Base-by-base conservation (phyloP, 202 grass and related monocot genomes). In the Musa balbisiana region DNA sequence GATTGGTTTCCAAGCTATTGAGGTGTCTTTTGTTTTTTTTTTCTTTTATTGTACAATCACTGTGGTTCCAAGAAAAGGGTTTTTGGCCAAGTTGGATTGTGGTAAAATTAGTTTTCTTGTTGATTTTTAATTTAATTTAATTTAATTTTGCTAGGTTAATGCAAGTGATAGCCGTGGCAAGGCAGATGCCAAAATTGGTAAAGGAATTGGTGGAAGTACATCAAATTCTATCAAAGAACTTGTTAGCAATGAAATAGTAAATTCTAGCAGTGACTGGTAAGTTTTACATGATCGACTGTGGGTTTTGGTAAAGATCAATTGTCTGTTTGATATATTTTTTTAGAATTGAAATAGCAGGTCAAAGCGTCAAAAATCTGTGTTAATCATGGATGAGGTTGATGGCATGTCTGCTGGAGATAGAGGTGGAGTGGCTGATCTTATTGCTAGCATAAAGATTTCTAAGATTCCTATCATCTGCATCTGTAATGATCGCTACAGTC, bases 381-480 rank as follows among this genome's bases (percentile, higher is more conserved):
- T 99, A 52, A 85, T 95, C 73, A 99, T 99, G 96, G 96, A 95
- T 21, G 91, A 99, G 77, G 96, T 99, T 81, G 96, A 99, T 1
- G 91, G 96, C 62, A 99, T 99, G 91, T 99, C 96, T 80, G 96
- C 91, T 88, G 96, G 96, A 83, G 96, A 99, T 85, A 87, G 96
- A 85, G 96, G 96, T 53, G 96, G 96, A 81, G 96, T 95, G 78
- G 96, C 89, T 79, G 96, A 99, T 90, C 87, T 99, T 82, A 92
- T 99, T 88, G 89, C 95, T 82, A 99, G 95, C 82, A 99, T 99
- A 74, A 99, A 99, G 79, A 90, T 95, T 72, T 92, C 91, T 56
- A 99, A 99, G 81, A 95, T 99, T 76, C 96, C 96, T 53, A 95
- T 99, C 72, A 84, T 99, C 72, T 99, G 96, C 81, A 95, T 99